Evolutionary conservation across 768 basidiomycete genomes (phyloP).

Genomic region (Pilatotrama ljubarskyi): DNA sequence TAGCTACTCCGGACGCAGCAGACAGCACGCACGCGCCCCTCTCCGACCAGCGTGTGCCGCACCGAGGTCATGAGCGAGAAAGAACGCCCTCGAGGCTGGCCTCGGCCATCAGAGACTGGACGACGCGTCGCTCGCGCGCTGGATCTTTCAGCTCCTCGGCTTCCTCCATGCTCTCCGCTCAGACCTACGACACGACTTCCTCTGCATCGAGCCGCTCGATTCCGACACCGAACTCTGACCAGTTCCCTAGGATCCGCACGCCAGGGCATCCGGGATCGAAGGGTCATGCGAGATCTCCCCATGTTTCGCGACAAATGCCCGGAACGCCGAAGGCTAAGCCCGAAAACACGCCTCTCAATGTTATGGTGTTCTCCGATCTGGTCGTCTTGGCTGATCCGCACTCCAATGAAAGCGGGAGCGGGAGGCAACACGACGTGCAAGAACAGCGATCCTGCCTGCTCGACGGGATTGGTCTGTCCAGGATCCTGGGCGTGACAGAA

Average conservation of each 20-base stretch:
- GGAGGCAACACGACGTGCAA: conserved; percentile 26
- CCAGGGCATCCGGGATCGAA: background rate
- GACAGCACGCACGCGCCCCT: background rate
- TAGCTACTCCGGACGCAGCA: background rate
- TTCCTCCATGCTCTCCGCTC: conserved; percentile 15
- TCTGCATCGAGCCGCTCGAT: conserved; percentile 11
- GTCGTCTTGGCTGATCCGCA: conserved; percentile 54
- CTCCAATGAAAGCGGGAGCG: conserved; percentile 1
- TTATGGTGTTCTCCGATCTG: conserved; percentile 68
- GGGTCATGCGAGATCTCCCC: conserved; percentile 6
- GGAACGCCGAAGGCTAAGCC: background rate
- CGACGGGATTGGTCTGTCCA: conserved; percentile 46
- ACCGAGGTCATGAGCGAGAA: background rate
- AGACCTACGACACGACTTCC: conserved; percentile 10
- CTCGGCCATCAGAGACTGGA: conserved; percentile 46
- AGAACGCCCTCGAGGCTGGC: conserved; percentile 11
- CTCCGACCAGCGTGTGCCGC: background rate
- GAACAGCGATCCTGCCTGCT: conserved; percentile 44
- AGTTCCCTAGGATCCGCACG: background rate
- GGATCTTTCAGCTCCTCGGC: conserved; percentile 24
- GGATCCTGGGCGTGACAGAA: conserved; percentile 49
- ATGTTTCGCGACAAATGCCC: background rate
- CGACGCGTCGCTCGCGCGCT: conserved; percentile 41
- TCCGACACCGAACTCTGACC: conserved; percentile 14
- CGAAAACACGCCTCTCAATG: conserved; percentile 30